Conservation (phyloP, 164 flowering plant genomes). For the Nymphaea thermarum region DNA sequence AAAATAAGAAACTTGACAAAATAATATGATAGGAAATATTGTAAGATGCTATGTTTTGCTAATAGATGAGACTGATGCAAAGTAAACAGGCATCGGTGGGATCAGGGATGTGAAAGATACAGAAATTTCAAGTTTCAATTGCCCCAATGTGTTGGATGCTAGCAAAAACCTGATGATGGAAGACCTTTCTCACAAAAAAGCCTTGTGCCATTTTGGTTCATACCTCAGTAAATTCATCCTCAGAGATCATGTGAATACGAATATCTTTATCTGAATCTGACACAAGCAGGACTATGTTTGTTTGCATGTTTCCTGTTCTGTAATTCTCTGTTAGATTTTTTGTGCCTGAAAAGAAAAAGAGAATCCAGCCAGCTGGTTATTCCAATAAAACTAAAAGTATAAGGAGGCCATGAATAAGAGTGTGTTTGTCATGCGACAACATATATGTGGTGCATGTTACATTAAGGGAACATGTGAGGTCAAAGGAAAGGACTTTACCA, state of each 20-base stretch:
- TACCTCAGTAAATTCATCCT: constrained; percentile 62
- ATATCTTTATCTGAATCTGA: constrained; percentile 21
- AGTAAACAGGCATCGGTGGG: too few relatives aligned
- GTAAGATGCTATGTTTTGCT: too few relatives aligned
- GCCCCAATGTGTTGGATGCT: too few relatives aligned
- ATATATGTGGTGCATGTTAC: too few relatives aligned
- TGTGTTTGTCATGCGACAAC: background rate
- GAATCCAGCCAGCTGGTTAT: too few relatives aligned
- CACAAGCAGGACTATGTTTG: constrained; percentile 27
- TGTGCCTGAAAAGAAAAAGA: background rate
- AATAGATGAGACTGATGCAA: too few relatives aligned
- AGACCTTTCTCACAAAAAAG: background rate
- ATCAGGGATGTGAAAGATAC: too few relatives aligned
- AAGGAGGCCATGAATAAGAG: too few relatives aligned
- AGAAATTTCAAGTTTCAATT: too few relatives aligned
- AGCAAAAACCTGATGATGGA: too few relatives aligned
- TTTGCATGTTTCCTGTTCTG: constrained; percentile 3
- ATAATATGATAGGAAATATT: background rate
- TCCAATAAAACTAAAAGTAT: too few relatives aligned
- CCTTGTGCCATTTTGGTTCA: background rate
- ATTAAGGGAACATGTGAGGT: background rate
- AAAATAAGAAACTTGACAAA: background rate
- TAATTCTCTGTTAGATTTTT: too few relatives aligned
- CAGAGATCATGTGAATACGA: constrained; percentile 32
- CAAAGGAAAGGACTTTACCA: constrained; percentile 21